phyloP scores from a whole-genome alignment of 495 filamentous ascomycete genomes.

The Opeltia flavorubescens region DNA sequence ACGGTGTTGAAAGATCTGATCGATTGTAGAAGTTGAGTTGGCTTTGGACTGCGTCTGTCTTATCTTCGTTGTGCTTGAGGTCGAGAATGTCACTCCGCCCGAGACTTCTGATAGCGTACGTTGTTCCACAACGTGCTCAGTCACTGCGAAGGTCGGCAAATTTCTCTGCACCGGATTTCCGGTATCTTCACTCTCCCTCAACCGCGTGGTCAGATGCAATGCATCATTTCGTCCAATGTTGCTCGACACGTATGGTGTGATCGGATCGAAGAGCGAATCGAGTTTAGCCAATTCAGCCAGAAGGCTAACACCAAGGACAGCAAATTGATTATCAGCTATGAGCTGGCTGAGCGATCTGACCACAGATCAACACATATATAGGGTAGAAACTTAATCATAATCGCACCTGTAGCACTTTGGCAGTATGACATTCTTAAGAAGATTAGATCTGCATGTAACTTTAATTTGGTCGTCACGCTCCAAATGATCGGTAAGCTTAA shows the following conservation, averaged over 20 bases:
- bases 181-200: too few species aligned
- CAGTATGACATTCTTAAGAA: slow-evolving; percentile 21
- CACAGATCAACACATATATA: slow-evolving; percentile 3
- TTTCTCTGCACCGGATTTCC: too few species aligned
- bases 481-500: slow-evolving; percentile 30
- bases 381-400: not conserved
- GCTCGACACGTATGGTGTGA: too few species aligned
- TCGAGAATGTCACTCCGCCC: too few species aligned
- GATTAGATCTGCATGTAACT: slow-evolving; percentile 8
- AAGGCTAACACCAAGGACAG: slow-evolving; percentile 65
- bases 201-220: too few species aligned
- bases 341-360: slow-evolving; percentile 53
- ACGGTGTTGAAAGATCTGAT: not conserved
- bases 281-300: slow-evolving; percentile 51
- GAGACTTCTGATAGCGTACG: too few species aligned
- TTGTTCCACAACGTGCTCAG: too few species aligned
- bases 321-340: slow-evolving; percentile 56
- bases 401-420: slow-evolving; percentile 34
- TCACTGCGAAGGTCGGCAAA: too few species aligned
- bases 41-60: too few species aligned
- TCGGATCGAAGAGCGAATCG: slow-evolving; percentile 25
- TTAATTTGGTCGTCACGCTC: not conserved
- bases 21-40: too few species aligned
- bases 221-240: too few species aligned
- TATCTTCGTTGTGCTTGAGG: too few species aligned